phyloP scores from a whole-genome alignment of 495 filamentous ascomycete genomes.

The Halenospora varia region DNA sequence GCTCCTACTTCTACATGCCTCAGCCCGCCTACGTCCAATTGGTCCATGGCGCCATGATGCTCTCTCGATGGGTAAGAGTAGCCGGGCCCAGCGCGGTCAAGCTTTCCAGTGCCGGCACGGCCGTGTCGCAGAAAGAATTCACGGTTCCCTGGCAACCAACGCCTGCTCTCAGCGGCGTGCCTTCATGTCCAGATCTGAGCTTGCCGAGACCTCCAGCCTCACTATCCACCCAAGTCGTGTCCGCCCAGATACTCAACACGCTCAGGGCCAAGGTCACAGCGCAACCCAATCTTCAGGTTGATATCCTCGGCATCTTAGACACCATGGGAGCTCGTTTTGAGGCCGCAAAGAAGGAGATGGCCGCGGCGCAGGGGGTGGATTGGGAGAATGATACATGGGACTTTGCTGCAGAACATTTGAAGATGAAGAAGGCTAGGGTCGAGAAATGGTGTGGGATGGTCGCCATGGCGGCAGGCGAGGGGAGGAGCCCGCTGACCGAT shows the following conservation, averaged over 20 bases:
- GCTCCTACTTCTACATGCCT: conserved; percentile 34
- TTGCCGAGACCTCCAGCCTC: conserved; percentile 3
- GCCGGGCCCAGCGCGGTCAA: neutral
- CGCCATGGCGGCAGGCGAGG: conserved; percentile 6
- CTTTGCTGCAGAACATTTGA: conserved; percentile 24
- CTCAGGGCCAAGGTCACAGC: conserved; percentile 4
- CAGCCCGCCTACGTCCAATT: conserved; percentile 33
- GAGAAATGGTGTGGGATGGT: conserved; percentile 18
- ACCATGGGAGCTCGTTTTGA: conserved; percentile 24
- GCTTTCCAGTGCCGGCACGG: neutral
- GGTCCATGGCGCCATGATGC: conserved; percentile 34
- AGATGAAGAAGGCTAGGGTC: conserved; percentile 23
- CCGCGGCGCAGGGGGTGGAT: conserved; percentile 22
- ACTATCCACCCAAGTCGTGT: neutral
- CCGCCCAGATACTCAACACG: conserved; percentile 1
- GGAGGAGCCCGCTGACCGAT: conserved; percentile 7
- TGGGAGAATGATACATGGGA: conserved; percentile 28
- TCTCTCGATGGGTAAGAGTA: conserved; percentile 32
- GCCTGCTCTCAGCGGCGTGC: conserved; percentile 8
- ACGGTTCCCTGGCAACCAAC: neutral
- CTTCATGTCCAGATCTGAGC: conserved; percentile 3
- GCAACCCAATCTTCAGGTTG: conserved; percentile 10
- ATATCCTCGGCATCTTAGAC: conserved; percentile 24
- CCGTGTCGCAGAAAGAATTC: neutral
- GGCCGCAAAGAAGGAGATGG: conserved; percentile 27